A percentile compares a stretch with the other conserved stretches of the same genome.
phyloP scores from a whole-genome alignment of 2,329 filamentous ascomycete species.

The Sporothrix phasma region DNA sequence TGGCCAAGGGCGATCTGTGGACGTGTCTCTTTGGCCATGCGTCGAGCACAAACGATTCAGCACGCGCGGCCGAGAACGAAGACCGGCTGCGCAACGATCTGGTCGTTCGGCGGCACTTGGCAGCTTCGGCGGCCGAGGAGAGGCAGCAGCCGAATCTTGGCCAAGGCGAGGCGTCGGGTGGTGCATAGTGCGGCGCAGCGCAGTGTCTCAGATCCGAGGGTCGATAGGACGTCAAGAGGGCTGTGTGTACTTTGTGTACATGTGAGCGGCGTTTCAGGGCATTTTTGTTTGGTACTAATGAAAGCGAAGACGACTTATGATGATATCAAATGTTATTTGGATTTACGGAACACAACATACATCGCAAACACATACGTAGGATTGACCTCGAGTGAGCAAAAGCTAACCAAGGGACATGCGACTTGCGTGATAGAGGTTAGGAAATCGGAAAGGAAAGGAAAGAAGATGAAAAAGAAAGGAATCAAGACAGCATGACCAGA shows the following conservation, averaged over 20 bases:
- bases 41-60: neutral
- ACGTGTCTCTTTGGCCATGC: slow-evolving; percentile 69
- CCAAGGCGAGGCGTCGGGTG: neutral
- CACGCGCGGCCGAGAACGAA: neutral
- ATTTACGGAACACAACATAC: no score
- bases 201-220: neutral
- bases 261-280: no score
- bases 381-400: no score
- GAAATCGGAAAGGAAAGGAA: no score
- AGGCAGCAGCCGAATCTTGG: slow-evolving; percentile 23
- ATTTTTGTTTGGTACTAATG: neutral
- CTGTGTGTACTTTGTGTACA: no score
- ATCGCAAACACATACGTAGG: no score
- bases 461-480: no score
- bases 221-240: neutral
- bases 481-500: no score
- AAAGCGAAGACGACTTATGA: neutral
- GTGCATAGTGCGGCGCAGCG: neutral
- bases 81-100: slow-evolving; percentile 13
- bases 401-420: no score
- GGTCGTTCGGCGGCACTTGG: slow-evolving; percentile 30
- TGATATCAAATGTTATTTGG: no score
- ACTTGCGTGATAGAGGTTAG: no score
- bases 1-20: slow-evolving; percentile 74
- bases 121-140: slow-evolving; percentile 35